A percentile compares a stretch with the other conserved stretches of the same genome.
Evolutionary conservation across 2,329 filamentous ascomycete species (phyloP).

Genomic region (Tolypocladium album): DNA sequence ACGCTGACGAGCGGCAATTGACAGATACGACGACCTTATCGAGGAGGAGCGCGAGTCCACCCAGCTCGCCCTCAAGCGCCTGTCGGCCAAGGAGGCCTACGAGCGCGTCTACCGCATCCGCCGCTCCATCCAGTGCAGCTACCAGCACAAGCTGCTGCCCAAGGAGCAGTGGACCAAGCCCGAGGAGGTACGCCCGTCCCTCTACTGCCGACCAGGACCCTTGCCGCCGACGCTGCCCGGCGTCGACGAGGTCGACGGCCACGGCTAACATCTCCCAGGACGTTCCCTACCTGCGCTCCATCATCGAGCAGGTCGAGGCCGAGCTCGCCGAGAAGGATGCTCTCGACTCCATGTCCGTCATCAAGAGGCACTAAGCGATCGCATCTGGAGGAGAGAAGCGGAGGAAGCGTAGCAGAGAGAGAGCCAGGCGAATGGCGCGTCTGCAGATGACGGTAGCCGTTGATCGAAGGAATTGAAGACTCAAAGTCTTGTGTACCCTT

Average conservation of each 20-base stretch:
- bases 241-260: not conserved
- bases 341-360: constrained; percentile 38
- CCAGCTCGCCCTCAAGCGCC: constrained; percentile 80
- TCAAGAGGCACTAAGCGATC: constrained; percentile 35
- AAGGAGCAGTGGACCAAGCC: constrained; percentile 50
- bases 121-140: constrained; percentile 73
- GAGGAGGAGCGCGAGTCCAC: constrained; percentile 84
- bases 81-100: constrained; percentile 82
- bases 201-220: not conserved
- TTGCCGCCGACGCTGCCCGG: not conserved
- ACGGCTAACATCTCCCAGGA: constrained; percentile 25
- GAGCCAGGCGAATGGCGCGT: not conserved
- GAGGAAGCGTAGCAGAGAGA: no score
- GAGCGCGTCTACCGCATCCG: constrained; percentile 97
- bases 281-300: constrained; percentile 39
- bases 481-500: constrained; percentile 6
- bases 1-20: constrained; percentile 12
- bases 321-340: constrained; percentile 40
- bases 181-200: constrained; percentile 30
- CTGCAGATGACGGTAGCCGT: not conserved
- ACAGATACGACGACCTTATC: constrained; percentile 87
- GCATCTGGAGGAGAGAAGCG: not conserved
- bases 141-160: constrained; percentile 54
- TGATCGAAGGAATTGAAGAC: constrained; percentile 3
- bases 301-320: constrained; percentile 40